These are phyloP conservation scores for Firmiana major DNA, from an alignment of 345 rosid species.

Conservation along the genomic window DNA sequence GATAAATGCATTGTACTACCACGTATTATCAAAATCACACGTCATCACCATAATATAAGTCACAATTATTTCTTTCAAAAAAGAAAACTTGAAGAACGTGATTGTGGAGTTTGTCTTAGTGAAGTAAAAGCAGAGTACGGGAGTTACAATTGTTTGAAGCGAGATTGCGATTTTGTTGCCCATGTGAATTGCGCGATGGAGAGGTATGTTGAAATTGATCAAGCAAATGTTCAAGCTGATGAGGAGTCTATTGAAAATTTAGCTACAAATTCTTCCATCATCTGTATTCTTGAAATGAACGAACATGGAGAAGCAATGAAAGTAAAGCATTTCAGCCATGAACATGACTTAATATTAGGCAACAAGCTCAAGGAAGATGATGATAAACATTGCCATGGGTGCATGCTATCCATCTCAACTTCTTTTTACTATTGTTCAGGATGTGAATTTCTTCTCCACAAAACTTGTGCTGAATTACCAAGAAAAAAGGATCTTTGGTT, in stretches of 20 bases:
- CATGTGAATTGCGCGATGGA: slow-evolving; percentile 18
- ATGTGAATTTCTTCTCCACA: slow-evolving; percentile 8
- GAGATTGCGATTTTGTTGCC: background rate
- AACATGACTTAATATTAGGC: no score
- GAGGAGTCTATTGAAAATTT: no score
- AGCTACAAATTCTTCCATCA: no score
- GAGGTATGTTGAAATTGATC: background rate
- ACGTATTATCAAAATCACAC: background rate
- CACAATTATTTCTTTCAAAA: slow-evolving; percentile 6
- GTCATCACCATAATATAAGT: background rate
- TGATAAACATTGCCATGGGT: slow-evolving; percentile 16
- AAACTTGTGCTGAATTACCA: background rate
- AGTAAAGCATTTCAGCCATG: background rate
- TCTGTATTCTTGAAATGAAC: background rate
- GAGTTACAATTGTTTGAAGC: background rate
- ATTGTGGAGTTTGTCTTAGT: background rate
- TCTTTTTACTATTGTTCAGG: slow-evolving; percentile 11
- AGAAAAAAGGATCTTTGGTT: background rate
- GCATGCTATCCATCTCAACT: slow-evolving; percentile 13
- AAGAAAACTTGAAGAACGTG: background rate
- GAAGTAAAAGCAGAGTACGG: background rate
- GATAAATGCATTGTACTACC: background rate
- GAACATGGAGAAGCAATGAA: background rate
- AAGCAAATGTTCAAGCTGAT: background rate
- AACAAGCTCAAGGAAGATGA: no score